Base-by-base conservation (phyloP, 257 asterid genomes). In the Nicotiana noctiflora region DNA sequence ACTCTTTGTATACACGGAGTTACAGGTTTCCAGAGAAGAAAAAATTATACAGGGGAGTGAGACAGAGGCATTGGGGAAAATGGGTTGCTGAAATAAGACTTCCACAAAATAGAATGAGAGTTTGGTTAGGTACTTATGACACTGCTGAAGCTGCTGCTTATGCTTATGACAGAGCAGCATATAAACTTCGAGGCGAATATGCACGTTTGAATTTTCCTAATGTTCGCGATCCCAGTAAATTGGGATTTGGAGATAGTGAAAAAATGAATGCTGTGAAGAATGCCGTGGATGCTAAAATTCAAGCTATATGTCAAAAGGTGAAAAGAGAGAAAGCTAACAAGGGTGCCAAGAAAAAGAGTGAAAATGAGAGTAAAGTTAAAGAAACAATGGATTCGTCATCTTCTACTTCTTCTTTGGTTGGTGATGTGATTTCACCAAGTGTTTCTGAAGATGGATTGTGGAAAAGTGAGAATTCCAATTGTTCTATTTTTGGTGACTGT, bases 31-130 rank as follows among this genome's bases (percentile, higher is more conserved):
- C 91, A n/a, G 79, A 79, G 82, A 94, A 90, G 95, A 91, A 91
- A 23, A 96, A 96, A 83, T 87, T 96, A 0, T 96, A 96, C 85
- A 84, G 99, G 44, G 99, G 99, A 0, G 98, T 96, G n/a, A 83
- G 99, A 82, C 98, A 96, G 88, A 86, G 99, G 89, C 98, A 96
- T 79, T 96, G 99, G 99, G 98, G 99, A 2, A 96, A 91, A 63
- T 96, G 99, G 99, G 99, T 96, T 12, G 98, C 99, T 6, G 99
- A 96, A 64, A 96, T 94, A 19, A 83, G 99, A 27, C 93, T 96
- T 29, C 99, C 99, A 4, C 97, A 93, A 84, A 96, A 96, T 83
- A 80, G 99, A 79, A 88, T 90, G 90, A 84, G 98, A 80, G 97
- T 96, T 6, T 96, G 99, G 99, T 88, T 95, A 0, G 99, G 99